phyloP scores from a whole-genome alignment of 495 filamentous ascomycete species.

The Xylaria palmicola region DNA sequence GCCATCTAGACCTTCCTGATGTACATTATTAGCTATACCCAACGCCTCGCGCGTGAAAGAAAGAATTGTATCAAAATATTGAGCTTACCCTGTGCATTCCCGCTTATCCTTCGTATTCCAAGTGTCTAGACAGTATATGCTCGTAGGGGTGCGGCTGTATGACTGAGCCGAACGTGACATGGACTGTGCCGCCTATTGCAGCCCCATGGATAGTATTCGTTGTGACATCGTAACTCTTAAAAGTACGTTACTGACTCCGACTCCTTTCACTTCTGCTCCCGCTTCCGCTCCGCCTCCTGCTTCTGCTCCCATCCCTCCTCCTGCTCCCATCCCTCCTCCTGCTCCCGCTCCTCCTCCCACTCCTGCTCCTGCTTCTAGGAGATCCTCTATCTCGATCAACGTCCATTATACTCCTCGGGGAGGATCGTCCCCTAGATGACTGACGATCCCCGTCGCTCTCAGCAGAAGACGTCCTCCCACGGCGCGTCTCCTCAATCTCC shows the following conservation, averaged over 20 bases:
- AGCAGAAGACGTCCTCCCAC: slow-evolving; percentile 19
- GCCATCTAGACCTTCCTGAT: background rate
- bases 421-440: slow-evolving; percentile 18
- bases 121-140: background rate
- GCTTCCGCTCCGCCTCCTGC: slow-evolving; percentile 7
- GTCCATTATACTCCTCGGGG: slow-evolving; percentile 36
- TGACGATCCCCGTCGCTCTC: slow-evolving; percentile 17
- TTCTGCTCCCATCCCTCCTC: background rate
- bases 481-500: slow-evolving; percentile 18
- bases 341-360: background rate
- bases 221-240: background rate
- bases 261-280: too few relatives aligned
- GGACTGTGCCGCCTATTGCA: background rate
- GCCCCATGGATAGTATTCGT: background rate
- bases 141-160: background rate
- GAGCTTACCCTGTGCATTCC: background rate
- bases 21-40: slow-evolving; percentile 13
- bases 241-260: background rate
- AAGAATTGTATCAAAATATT: background rate
- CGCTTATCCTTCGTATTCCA: background rate
- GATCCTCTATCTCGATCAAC: slow-evolving; percentile 27
- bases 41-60: background rate
- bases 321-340: background rate
- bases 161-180: background rate
- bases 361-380: slow-evolving; percentile 14